Conservation (phyloP, 225 moss, liverwort and hornwort genomes). For the Antitrichia curtipendula region DNA sequence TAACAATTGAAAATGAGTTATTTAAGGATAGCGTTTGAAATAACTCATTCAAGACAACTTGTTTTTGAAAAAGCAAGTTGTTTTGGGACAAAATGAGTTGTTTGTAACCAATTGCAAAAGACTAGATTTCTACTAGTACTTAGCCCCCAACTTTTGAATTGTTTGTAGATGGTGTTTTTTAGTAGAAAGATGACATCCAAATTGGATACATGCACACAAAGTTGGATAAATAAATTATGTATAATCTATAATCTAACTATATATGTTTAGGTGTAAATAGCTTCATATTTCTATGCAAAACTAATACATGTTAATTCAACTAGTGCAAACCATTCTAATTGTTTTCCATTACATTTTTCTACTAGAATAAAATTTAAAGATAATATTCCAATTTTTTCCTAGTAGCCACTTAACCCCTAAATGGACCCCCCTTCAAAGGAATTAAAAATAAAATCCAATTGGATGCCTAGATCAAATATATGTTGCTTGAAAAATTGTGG, state of each 20-base stretch:
- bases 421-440: accelerated
- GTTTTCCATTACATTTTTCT: not conserved
- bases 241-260: not conserved
- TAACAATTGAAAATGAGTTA: too few relatives aligned
- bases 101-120: too few relatives aligned
- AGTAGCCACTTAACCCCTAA: not conserved
- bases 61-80: too few relatives aligned
- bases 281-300: not conserved
- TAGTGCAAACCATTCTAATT: not conserved
- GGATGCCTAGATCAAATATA: accelerated
- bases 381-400: not conserved
- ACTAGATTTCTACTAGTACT: too few relatives aligned
- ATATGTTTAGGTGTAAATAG: not conserved
- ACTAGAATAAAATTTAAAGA: not conserved
- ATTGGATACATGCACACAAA: not conserved
- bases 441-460: accelerated
- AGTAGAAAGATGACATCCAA: not conserved
- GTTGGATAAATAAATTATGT: not conserved
- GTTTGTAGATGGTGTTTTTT: accelerated
- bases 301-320: not conserved
- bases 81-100: too few relatives aligned
- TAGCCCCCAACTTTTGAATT: accelerated
- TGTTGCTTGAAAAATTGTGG: too few relatives aligned
- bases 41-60: too few relatives aligned
- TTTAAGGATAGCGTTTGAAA: too few relatives aligned